A percentile compares a stretch with the other conserved stretches of the same genome.
Conservation (phyloP, 495 filamentous ascomycete species). For the Immersiella caudata region DNA sequence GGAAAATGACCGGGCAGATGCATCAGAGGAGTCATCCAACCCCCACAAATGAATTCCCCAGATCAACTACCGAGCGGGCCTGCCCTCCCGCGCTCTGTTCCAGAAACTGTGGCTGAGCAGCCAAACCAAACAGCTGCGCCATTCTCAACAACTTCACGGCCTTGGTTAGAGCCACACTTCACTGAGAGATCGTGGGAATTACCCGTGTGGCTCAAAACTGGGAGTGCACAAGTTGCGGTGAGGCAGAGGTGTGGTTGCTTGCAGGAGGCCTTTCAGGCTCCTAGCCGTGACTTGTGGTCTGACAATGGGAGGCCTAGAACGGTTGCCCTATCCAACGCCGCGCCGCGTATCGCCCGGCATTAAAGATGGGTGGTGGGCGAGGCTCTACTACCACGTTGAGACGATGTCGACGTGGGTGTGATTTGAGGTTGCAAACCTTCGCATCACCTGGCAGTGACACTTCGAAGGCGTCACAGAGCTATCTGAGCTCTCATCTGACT, state of each 20-base stretch:
- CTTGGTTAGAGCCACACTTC: neutral
- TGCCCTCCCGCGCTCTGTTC: neutral
- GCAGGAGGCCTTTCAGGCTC: neutral
- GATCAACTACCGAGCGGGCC: neutral
- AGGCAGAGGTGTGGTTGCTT: neutral
- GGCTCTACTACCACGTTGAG: neutral
- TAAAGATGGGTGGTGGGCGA: neutral
- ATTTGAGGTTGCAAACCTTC: neutral
- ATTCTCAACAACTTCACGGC: neutral
- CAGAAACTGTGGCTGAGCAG: neutral
- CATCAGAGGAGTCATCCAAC: neutral
- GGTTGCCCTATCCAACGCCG: neutral
- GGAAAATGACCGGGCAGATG: neutral
- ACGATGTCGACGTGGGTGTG: neutral
- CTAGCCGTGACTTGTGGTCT: neutral
- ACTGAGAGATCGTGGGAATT: neutral
- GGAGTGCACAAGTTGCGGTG: neutral
- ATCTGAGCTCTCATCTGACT: no score
- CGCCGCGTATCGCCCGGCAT: neutral
- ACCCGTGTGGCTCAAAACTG: neutral
- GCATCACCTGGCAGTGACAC: neutral
- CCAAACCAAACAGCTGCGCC: neutral
- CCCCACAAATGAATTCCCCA: neutral
- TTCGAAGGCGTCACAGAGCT: neutral
- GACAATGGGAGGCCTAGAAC: neutral